Base-by-base conservation (phyloP, 2,329 filamentous ascomycete species). In the Penicillium sclerotiorum region DNA sequence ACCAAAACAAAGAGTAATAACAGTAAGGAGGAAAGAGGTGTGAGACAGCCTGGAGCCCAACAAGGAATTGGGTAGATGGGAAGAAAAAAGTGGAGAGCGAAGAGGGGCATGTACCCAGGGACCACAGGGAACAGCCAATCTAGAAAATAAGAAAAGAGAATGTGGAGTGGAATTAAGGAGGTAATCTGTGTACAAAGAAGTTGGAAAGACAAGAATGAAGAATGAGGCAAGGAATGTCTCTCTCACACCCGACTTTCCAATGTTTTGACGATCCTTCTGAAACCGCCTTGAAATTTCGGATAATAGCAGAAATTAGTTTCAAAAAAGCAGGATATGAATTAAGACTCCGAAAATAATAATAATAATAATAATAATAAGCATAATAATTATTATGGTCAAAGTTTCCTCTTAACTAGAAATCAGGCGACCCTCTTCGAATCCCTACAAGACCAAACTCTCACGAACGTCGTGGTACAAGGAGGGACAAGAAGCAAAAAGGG, bases 171-270 rank as follows among this genome's bases (percentile, higher is more conserved):
- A 8, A 11, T 18, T 30, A 17, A 47, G 45, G 39, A 4, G 4
- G 22, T 4, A 12, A 32, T 27, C n/a, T 41, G 20, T 41, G 12
- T 32, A 43, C 23, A 15, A 15, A n/a, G 25, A 20, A 38, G 8
- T 21, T 23, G 23, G 25, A 25, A 25, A 12, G 37, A 32, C 8
- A 35, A 32, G 39, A 41, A 33, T 22, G 12, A 25, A 49, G 47
- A 49, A 45, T 41, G 41, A 52, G 43, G 15, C 28, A 30, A 53
- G 50, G 43, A 49, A 46, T 42, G 42, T 39, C 42, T 46, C n/a
- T n/a, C n/a, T n/a, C n/a, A n/a, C 22, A 46, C 32, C 28, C 27
- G 40, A 20, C 33, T 43, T 43, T 43, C 25, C n/a, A 41, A 33
- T 32, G 18, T 42, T 36, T 42, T 15, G 40, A 21, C 40, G 40